phyloP scores from a whole-genome alignment of 2,329 filamentous ascomycete species.

The Alternaria consortialis region DNA sequence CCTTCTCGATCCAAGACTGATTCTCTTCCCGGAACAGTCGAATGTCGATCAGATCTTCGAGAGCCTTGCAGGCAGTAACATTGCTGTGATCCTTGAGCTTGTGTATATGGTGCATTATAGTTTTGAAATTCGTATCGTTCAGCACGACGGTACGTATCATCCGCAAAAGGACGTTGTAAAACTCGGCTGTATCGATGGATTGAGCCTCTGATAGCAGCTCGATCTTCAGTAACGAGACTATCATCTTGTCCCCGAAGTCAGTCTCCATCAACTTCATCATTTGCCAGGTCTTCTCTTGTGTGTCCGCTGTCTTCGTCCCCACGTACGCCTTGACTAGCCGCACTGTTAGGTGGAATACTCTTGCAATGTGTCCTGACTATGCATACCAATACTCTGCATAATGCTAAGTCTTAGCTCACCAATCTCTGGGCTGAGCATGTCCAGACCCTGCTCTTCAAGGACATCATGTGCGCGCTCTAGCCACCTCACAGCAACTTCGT shows the following conservation, averaged over 20 bases:
- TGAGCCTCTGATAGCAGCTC: conserved; percentile 67
- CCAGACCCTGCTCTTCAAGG: conserved; percentile 64
- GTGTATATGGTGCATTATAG: conserved; percentile 72
- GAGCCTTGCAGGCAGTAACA: conserved; percentile 54
- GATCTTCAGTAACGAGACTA: conserved; percentile 73
- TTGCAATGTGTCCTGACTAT: too few species aligned
- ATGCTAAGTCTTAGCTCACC: conserved; percentile 72
- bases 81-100: conserved; percentile 62
- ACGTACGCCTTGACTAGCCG: conserved; percentile 65
- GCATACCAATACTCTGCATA: conserved; percentile 63
- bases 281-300: conserved; percentile 62
- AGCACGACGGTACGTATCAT: conserved; percentile 70
- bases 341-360: conserved; percentile 13
- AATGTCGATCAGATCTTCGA: conserved; percentile 71
- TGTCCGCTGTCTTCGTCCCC: conserved; percentile 56
- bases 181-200: conserved; percentile 50
- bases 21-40: conserved; percentile 63
- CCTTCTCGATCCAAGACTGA: conserved; percentile 71
- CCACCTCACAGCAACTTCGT: conserved; percentile 72
- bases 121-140: conserved; percentile 70
- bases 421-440: conserved; percentile 66
- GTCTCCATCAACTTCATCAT: conserved; percentile 69
- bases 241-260: conserved; percentile 70
- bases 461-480: conserved; percentile 71
- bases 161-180: conserved; percentile 62